phyloP scores from a whole-genome alignment of 306 rosid genomes.

The Trifolium subterraneum region DNA sequence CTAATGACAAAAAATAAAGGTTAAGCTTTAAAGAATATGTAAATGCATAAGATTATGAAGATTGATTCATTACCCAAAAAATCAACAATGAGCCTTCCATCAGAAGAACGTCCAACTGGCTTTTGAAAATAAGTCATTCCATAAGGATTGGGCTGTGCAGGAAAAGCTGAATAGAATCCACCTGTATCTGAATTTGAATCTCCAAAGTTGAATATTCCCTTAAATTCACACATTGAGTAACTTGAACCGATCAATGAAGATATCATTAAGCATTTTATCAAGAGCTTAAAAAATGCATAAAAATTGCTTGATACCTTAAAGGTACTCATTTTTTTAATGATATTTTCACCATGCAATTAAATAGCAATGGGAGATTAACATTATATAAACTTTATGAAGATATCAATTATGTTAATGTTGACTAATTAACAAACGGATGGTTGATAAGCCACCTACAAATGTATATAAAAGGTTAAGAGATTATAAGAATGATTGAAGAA shows the following conservation, averaged over 20 bases:
- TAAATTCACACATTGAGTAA: constrained; percentile 51
- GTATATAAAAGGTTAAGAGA: neutral
- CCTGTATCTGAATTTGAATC: constrained; percentile 81
- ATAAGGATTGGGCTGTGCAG: constrained; percentile 58
- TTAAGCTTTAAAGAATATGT: too few relatives aligned
- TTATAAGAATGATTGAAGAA: constrained; percentile 16
- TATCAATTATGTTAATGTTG: constrained; percentile 13
- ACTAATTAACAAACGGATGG: constrained; percentile 34
- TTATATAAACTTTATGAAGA: neutral
- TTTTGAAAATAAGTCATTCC: constrained; percentile 73
- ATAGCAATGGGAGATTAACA: neutral
- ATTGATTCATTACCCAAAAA: constrained; percentile 58
- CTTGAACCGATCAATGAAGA: constrained; percentile 26
- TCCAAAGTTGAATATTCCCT: constrained; percentile 77
- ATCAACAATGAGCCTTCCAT: constrained; percentile 76
- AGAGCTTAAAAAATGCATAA: neutral
- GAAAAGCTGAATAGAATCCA: constrained; percentile 75
- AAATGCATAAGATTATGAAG: neutral
- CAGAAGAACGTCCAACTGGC: constrained; percentile 69
- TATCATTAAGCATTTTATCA: constrained; percentile 17
- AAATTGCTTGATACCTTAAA: neutral
- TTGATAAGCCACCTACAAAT: constrained; percentile 12
- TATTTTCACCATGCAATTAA: constrained; percentile 9
- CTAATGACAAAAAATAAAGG: too few relatives aligned
- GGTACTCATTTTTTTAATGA: constrained; percentile 13